A percentile compares a stretch with the other conserved stretches of the same genome.
Evolutionary conservation across 2,329 filamentous ascomycete genomes (phyloP).

Genomic region (Ophiostoma sp.): DNA sequence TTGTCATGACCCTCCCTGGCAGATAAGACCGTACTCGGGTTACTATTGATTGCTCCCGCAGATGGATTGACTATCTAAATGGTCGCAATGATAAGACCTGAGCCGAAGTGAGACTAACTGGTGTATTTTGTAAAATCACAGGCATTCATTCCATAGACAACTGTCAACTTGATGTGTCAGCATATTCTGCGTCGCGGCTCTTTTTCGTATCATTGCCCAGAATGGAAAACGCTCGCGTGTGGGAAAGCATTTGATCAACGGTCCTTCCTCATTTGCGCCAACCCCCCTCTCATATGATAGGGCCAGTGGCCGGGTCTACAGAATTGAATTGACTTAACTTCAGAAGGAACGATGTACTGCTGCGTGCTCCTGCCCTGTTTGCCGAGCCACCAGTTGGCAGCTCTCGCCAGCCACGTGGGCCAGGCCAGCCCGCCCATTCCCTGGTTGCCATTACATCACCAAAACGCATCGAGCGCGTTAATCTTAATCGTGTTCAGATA

Average conservation of each 20-base stretch:
- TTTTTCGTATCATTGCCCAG: background rate
- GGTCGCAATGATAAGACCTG: background rate
- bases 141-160: background rate
- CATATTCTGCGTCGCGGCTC: background rate
- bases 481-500: background rate
- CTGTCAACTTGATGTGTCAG: background rate
- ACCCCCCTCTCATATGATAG: background rate
- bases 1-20: background rate
- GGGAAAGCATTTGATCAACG: background rate
- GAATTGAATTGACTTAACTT: background rate
- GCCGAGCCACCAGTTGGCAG: background rate
- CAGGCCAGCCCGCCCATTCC: background rate
- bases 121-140: background rate
- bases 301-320: background rate
- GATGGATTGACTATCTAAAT: background rate
- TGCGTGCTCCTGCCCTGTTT: background rate
- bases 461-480: background rate
- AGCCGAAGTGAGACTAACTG: background rate
- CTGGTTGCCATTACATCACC: slow-evolving; percentile 4
- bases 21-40: background rate
- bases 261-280: background rate
- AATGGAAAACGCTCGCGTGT: background rate
- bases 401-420: background rate
- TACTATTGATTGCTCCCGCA: background rate
- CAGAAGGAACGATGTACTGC: background rate